Base-by-base conservation (phyloP, 768 basidiomycete species). In the Gautieria morchelliformis region DNA sequence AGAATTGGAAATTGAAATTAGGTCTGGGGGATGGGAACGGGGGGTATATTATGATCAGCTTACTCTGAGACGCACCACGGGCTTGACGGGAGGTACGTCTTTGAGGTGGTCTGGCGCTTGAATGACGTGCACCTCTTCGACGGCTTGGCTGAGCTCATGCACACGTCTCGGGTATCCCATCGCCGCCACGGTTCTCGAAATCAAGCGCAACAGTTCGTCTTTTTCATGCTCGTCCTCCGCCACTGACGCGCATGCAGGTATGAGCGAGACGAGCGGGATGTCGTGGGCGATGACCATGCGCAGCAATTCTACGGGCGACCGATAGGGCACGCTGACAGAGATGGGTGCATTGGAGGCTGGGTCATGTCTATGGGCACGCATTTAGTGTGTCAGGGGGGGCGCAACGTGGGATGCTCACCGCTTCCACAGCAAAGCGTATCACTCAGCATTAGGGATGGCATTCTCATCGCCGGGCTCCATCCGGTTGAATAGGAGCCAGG, bases 101-200 rank as follows among this genome's bases (percentile, higher is more conserved):
- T 72, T 70, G 3, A 83, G 71, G 5, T 76, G 68, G 55, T 83
- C 80, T 1, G 72, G 50, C 17, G 60, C 53, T 39, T 65, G 60
- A 45, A 40, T 63, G 58, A 20, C 63, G 1, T 78, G 81, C 6
- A 81, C 66, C 1, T 71, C 67, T 35, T 85, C 73, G 14, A 39
- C 56, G 0, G 79, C 74, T 47, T 81, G 72, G 2, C 78, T 81
- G 1, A 91, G 75, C 50, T 84, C 80, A 1, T 68, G 64, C 8
- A 87, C 73, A 9, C 87, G 70, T 4, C 67, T 66, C 0, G 75
- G 65, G 58, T 82, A 67, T 48, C 79, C 78, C 57, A 78, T 68
- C 35, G 81, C 73, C 42, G 84, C 76, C 8, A 87, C 86, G 8
- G 82, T 75, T 58, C 74, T 73, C 9, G 84, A 83, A 2, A 90